phyloP scores from a whole-genome alignment of 1,139 yeast species.

The Suhomyces choctaworum region DNA sequence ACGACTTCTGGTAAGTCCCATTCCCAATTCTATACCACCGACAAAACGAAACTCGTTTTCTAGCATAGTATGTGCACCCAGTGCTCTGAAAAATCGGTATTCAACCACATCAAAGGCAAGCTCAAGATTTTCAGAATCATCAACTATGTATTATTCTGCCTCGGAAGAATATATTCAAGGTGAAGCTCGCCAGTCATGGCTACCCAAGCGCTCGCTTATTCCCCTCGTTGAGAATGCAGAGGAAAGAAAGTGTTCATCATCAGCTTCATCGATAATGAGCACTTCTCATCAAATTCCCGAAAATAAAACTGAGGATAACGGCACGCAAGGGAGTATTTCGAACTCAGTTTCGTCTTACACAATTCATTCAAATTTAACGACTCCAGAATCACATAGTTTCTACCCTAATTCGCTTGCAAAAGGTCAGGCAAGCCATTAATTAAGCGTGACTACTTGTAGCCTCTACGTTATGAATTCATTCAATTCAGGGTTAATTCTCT shows the following conservation, averaged over 20 bases:
- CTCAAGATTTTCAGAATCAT: constrained; percentile 12
- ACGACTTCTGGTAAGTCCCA: no score
- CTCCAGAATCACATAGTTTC: constrained; percentile 19
- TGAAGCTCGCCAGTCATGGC: not conserved
- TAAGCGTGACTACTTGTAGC: no score
- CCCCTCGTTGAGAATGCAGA: not conserved
- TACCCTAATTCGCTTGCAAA: no score
- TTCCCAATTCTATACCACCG: not conserved
- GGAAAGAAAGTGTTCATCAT: constrained; percentile 19
- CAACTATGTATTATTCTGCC: constrained; percentile 20
- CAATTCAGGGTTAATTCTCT: no score
- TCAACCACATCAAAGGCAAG: constrained; percentile 3
- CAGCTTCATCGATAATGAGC: constrained; percentile 26
- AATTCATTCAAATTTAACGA: constrained; percentile 17
- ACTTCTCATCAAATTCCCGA: constrained; percentile 12
- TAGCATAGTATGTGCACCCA: constrained; percentile 5
- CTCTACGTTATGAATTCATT: no score
- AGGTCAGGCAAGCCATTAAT: no score
- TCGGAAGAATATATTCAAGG: constrained; percentile 9
- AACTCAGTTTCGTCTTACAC: constrained; percentile 11
- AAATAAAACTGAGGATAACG: constrained; percentile 2
- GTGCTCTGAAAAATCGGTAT: not conserved
- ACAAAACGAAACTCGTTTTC: constrained; percentile 5
- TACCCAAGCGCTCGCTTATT: constrained; percentile 1
- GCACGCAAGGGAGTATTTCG: constrained; percentile 3